phyloP scores from a whole-genome alignment of 805 yeast genomes.

The Cyberlindnera samutprakarnensis region DNA sequence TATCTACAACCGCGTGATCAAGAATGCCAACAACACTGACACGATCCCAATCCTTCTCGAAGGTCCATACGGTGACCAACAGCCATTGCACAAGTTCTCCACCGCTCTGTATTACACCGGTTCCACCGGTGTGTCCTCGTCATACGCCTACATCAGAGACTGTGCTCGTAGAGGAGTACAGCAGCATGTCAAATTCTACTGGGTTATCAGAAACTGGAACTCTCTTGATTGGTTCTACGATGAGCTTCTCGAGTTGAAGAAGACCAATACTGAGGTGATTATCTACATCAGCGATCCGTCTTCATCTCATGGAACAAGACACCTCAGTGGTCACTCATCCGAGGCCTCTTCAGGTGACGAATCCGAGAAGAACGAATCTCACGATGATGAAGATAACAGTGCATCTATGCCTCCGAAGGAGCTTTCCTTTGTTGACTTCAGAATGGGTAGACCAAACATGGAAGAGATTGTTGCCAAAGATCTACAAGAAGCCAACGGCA shows the following conservation, averaged over 20 bases:
- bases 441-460: conserved; percentile 39
- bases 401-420: conserved; percentile 7
- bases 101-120: conserved; percentile 39
- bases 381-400: conserved; percentile 1
- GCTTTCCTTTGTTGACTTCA: conserved; percentile 28
- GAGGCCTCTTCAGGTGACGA: conserved; percentile 4
- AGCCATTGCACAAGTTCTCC: conserved; percentile 29
- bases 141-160: conserved; percentile 34
- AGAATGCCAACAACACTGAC: conserved; percentile 19
- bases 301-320: conserved; percentile 7
- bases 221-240: conserved; percentile 44
- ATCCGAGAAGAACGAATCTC: conserved; percentile 3
- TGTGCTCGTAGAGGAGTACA: conserved; percentile 12
- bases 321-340: conserved; percentile 5
- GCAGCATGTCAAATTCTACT: conserved; percentile 41
- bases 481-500: conserved; percentile 28
- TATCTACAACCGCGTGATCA: conserved; percentile 22
- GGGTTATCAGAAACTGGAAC: conserved; percentile 54
- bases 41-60: conserved; percentile 38
- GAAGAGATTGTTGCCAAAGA: conserved; percentile 30
- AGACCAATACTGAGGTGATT: conserved; percentile 9
- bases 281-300: conserved; percentile 19
- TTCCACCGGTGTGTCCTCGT: conserved; percentile 47
- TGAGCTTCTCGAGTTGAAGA: conserved; percentile 32
- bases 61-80: conserved; percentile 52